Percentiles rank a stretch among this genome's conserved stretches.
Conservation (phyloP, 768 basidiomycete species). For the Lactarius deliciosus region DNA sequence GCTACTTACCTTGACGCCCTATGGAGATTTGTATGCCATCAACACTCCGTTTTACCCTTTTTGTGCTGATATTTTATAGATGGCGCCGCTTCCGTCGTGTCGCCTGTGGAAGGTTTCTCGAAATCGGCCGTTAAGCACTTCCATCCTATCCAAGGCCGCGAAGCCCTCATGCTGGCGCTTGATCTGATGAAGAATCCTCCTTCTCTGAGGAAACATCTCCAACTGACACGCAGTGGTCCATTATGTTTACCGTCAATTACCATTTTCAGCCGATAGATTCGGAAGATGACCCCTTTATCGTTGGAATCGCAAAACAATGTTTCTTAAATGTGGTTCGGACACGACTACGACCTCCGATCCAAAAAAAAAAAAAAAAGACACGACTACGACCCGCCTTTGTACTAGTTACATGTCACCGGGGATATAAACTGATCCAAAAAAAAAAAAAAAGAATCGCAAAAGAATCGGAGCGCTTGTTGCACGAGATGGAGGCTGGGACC, state of each 20-base stretch:
- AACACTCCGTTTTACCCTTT: background rate
- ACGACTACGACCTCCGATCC: too few species aligned
- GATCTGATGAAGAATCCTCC: conserved; percentile 34
- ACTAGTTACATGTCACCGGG: too few species aligned
- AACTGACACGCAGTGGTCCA: conserved; percentile 21
- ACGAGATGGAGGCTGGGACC: too few species aligned
- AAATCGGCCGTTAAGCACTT: conserved; percentile 33
- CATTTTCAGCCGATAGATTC: too few species aligned
- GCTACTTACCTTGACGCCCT: conserved; percentile 30
- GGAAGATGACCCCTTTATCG: too few species aligned
- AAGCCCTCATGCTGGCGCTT: conserved; percentile 30
- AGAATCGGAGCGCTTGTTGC: too few species aligned
- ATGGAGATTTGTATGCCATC: conserved; percentile 28
- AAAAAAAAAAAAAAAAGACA: too few species aligned
- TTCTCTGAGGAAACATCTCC: conserved; percentile 32
- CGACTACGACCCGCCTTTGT: too few species aligned
- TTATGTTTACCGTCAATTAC: conserved; percentile 28
- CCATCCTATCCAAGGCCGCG: conserved; percentile 34
- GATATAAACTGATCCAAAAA: too few species aligned
- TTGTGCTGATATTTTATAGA: background rate
- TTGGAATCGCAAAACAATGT: too few species aligned
- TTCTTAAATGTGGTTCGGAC: too few species aligned
- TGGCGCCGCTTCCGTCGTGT: conserved; percentile 34
- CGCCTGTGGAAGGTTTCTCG: conserved; percentile 32
- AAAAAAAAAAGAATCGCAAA: too few species aligned